Percentiles rank a stretch among this genome's conserved stretches.
These are phyloP conservation scores for Hypoxylon sp. DNA, from an alignment of 2,329 filamentous ascomycete genomes.

Conservation along the genomic window DNA sequence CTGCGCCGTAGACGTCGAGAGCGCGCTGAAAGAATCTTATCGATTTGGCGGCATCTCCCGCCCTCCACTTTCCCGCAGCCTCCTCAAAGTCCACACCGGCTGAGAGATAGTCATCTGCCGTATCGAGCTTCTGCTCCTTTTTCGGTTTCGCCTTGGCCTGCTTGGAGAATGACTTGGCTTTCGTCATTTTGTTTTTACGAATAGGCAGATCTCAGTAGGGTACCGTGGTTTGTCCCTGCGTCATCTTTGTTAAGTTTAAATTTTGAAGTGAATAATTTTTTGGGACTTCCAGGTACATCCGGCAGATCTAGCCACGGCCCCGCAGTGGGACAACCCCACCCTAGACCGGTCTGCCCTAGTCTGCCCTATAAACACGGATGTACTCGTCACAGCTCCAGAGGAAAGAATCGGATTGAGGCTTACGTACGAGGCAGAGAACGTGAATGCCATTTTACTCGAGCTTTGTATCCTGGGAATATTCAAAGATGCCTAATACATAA, in stretches of 20 bases:
- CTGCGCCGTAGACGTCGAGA: conserved; percentile 74
- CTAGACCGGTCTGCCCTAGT: no score
- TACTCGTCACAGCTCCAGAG: no score
- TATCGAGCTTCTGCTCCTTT: conserved; percentile 63
- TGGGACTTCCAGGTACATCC: no score
- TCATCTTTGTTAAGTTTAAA: neutral
- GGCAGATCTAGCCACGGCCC: no score
- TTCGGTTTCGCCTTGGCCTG: conserved; percentile 43
- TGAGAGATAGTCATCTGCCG: conserved; percentile 77
- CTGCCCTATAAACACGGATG: no score
- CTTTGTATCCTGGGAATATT: no score
- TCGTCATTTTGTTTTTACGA: conserved; percentile 30
- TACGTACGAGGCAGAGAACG: no score
- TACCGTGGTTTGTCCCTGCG: neutral
- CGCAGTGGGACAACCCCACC: no score
- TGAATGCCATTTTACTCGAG: no score
- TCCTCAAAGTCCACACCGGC: conserved; percentile 77
- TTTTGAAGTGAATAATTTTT: no score
- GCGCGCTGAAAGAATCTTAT: conserved; percentile 70
- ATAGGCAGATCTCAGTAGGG: neutral
- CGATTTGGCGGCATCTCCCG: conserved; percentile 74
- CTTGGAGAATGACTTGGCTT: conserved; percentile 39
- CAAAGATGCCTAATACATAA: no score
- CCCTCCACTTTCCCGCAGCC: conserved; percentile 80
- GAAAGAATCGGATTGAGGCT: no score